Conservation (phyloP, 2,329 filamentous ascomycete genomes). For the Diaporthe capsici region DNA sequence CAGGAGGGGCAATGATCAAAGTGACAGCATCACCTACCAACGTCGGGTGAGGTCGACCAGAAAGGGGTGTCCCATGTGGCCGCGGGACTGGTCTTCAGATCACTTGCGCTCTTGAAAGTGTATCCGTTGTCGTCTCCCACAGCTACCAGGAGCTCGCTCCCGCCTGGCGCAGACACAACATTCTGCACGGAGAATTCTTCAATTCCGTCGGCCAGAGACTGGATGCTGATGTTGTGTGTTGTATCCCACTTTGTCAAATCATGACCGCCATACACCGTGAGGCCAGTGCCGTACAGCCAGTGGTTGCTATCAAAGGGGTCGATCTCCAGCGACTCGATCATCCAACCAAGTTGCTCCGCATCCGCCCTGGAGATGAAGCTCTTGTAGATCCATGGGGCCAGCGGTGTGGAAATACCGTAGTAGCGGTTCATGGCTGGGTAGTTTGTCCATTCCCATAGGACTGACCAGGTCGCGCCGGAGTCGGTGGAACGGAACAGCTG, state of each 20-base stretch:
- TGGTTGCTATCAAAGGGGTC: slow-evolving; percentile 71
- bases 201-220: slow-evolving; percentile 67
- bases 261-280: slow-evolving; percentile 57
- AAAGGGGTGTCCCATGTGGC: slow-evolving; percentile 62
- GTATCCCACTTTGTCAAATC: slow-evolving; percentile 70
- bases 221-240: slow-evolving; percentile 61
- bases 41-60: slow-evolving; percentile 60
- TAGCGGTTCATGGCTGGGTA: slow-evolving; percentile 62
- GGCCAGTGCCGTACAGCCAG: slow-evolving; percentile 73
- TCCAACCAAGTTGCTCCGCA: slow-evolving; percentile 69
- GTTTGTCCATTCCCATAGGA: slow-evolving; percentile 65
- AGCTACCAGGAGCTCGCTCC: slow-evolving; percentile 65
- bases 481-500: slow-evolving; percentile 69
- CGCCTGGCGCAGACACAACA: slow-evolving; percentile 63
- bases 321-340: slow-evolving; percentile 72
- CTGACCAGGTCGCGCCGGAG: slow-evolving; percentile 67
- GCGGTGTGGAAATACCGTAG: slow-evolving; percentile 61
- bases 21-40: slow-evolving; percentile 48
- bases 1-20: fast-evolving
- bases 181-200: slow-evolving; percentile 67
- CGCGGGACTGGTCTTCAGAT: slow-evolving; percentile 58
- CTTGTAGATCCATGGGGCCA: slow-evolving; percentile 68
- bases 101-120: slow-evolving; percentile 56
- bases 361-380: slow-evolving; percentile 60
- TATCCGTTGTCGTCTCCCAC: slow-evolving; percentile 68